phyloP scores from a whole-genome alignment of 805 yeast species.

The Hanseniaspora valbyensis region DNA sequence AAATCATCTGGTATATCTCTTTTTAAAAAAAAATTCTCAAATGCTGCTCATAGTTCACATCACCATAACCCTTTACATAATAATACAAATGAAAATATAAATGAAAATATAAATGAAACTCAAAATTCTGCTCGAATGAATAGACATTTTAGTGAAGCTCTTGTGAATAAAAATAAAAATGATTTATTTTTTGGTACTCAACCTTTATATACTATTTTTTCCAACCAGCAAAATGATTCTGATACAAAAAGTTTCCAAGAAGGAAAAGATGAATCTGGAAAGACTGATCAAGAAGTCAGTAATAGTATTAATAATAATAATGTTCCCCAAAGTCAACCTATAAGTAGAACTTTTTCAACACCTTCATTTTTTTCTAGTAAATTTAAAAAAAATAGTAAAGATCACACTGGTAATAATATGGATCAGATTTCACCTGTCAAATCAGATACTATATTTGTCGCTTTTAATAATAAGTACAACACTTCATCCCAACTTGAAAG shows the following conservation, averaged over 20 bases:
- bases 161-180: neutral
- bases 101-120: too few relatives aligned
- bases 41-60: constrained; percentile 4
- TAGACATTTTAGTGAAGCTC: neutral
- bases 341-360: constrained; percentile 13
- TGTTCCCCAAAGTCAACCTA: neutral
- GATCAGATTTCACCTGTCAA: neutral
- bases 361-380: constrained; percentile 12
- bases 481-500: too few relatives aligned
- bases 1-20: constrained; percentile 8
- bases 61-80: neutral
- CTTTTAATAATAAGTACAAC: neutral
- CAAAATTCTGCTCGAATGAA: too few relatives aligned
- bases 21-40: constrained; percentile 7
- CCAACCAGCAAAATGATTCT: neutral
- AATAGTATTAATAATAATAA: neutral
- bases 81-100: neutral
- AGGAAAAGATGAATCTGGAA: neutral
- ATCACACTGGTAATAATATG: neutral
- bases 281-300: too few relatives aligned
- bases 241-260: neutral
- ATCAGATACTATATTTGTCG: too few relatives aligned
- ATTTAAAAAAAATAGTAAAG: constrained; percentile 5
- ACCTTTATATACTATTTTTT: neutral
- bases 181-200: neutral